Evolutionary conservation across 768 basidiomycete genomes (phyloP).

Genomic region (Tulasnella sp.): DNA sequence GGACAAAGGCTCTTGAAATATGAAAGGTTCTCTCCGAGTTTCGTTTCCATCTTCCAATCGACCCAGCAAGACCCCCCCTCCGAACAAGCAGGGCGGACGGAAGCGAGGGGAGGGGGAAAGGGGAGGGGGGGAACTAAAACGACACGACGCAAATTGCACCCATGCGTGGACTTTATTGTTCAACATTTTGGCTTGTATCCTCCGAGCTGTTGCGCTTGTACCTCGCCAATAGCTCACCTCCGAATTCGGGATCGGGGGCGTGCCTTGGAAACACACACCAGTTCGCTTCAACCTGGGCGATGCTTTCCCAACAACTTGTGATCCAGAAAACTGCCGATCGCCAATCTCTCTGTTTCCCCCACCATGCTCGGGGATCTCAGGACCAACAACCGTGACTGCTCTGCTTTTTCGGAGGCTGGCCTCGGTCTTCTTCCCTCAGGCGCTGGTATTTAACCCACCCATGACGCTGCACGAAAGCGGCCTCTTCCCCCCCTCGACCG

Average conservation of each 20-base stretch:
- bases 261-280: neutral
- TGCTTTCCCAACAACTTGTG: neutral
- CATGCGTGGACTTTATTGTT: neutral
- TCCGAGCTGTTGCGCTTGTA: neutral
- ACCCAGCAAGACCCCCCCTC: neutral
- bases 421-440: neutral
- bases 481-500: neutral
- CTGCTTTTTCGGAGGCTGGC: neutral
- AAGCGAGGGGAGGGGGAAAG: neutral
- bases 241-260: neutral
- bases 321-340: neutral
- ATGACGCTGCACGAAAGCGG: neutral
- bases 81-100: neutral
- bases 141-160: neutral
- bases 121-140: neutral
- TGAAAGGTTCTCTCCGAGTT: neutral
- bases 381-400: neutral
- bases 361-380: neutral
- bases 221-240: neutral
- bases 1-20: neutral
- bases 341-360: neutral
- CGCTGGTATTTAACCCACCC: neutral
- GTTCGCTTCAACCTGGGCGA: neutral
- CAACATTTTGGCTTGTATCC: neutral
- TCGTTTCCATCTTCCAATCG: conserved; percentile 2